Evolutionary conservation across 306 rosid species (phyloP), one percentile per base, ranked within the genome.

Genomic region (Vigna nakashimae): DNA sequence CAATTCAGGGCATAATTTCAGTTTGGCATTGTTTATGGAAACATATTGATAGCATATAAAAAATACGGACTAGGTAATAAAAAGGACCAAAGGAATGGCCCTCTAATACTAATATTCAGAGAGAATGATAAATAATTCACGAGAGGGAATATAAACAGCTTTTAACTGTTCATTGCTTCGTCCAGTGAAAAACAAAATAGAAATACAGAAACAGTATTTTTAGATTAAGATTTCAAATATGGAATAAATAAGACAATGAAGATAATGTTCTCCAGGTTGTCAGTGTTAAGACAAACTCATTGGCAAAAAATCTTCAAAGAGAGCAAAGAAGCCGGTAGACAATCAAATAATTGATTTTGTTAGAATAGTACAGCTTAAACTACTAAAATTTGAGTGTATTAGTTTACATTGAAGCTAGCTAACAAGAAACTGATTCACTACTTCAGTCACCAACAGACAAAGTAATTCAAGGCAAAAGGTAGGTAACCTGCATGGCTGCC

Each of bases 401-500:
- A 40, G 9, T 40, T 62, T 13, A 14, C 57, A 42, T 46, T 52
- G 55, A 76, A 70, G 38, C 55, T 69, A 52, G 55, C 67, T 48
- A 78, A 40, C 56, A 12, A 57, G 75, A 63, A 73, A 75, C 53
- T 34, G 48, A 22, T 65, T 3, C 18, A 75, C 59, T 12, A 58
- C 32, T 76, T 52, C 80, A 76, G 60, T 56, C 38, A 66, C 22
- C 49, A 69, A 30, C 40, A 59, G n/a, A 69, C 40, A 69, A 43
- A 51, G 51, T 10, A 73, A 64, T 34, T 9, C 18, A 58, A 70
- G 74, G 58, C 3, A 55, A 80, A 65, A 26, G 55, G 32, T 34
- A 46, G 57, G 32, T 72, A 80, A 94, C 98, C 97, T 94, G 98
- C 97, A 94, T 87, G 53, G 97, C 89, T 17, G 95, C 92, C 98